Conservation (phyloP, 2,329 filamentous ascomycete species). For the Aspergillus melleus region DNA sequence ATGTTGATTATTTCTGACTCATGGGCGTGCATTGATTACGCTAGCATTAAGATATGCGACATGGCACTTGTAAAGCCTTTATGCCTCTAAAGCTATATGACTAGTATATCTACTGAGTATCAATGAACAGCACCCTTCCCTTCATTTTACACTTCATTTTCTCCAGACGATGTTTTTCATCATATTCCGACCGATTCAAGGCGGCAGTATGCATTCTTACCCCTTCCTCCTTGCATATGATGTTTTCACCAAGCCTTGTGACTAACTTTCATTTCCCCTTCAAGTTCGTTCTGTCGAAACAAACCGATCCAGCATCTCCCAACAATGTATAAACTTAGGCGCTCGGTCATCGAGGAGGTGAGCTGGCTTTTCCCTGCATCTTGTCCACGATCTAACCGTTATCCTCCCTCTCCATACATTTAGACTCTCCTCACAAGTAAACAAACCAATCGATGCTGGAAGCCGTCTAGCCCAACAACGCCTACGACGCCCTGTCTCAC, state of each 20-base stretch:
- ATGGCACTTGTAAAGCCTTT: too few relatives aligned
- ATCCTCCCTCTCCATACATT: not conserved
- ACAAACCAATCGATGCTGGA: not conserved
- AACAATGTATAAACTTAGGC: not conserved
- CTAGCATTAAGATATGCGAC: too few relatives aligned
- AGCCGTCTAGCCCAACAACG: not conserved
- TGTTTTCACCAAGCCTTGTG: not conserved
- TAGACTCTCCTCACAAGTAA: not conserved
- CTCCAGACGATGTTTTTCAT: not conserved
- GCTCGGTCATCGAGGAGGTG: not conserved
- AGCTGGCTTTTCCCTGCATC: not conserved
- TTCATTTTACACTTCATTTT: too few relatives aligned
- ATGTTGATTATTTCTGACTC: too few relatives aligned
- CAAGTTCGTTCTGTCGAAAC: not conserved
- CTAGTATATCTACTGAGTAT: too few relatives aligned
- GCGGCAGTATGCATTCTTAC: not conserved
- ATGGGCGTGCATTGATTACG: too few relatives aligned
- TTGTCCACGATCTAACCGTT: not conserved
- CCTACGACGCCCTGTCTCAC: not conserved
- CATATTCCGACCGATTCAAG: not conserved
- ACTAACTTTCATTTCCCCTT: not conserved
- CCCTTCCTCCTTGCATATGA: not conserved
- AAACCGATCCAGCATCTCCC: not conserved
- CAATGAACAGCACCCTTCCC: too few relatives aligned
- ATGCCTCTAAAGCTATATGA: too few relatives aligned